Base-by-base conservation (phyloP, 345 rosid genomes). In the Physaria fendleri region DNA sequence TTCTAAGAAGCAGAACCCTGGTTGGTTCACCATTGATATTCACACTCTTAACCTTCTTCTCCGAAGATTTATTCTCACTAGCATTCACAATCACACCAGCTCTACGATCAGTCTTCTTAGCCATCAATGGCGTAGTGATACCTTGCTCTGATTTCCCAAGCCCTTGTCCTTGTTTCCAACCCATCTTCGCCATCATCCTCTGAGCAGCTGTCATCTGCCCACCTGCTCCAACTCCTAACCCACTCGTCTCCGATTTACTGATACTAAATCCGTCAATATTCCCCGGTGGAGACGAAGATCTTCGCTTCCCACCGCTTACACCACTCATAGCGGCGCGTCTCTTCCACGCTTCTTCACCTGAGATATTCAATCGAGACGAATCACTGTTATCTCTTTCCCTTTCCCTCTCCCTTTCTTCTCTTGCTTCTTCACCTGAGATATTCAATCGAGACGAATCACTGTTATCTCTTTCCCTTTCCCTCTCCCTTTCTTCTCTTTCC, bases 131-230 rank as follows among this genome's bases (percentile, higher is more conserved):
- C 0, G 97, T 89, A 0, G 96, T 90, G 39, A 94, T 94, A 49
- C 99, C 97, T 76, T 94, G 99, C 78, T 93, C 97, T 66, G 66
- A 79, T 52, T 81, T 93, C 56, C 99, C 99, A 16, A 93, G 88
- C 38, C 99, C 99, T 71, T 93, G 99, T 32, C 99, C 99, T 14
- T 90, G 85, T 73, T 90, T 93, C 99, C 99, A 93, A 0, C 99
- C 99, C 99, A 93, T 93, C 74, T 89, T 93, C 0, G 95, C 99
- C 99, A 93, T 93, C 99, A 93, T 93, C 78, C 90, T 83, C 78
- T 93, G 97, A 0, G 99, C 97, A 0, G 99, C 97, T n/a, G 99
- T 93, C 99, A 93, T 93, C 62, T 93, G 95, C 29, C 99, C 99
- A 13, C 99, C 99, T 0, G 94, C 94, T 22, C 99, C 99, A 29